Percentiles rank a stretch among this genome's conserved stretches.
Conservation (phyloP, 345 rosid genomes). For the Raphanus sativus region DNA sequence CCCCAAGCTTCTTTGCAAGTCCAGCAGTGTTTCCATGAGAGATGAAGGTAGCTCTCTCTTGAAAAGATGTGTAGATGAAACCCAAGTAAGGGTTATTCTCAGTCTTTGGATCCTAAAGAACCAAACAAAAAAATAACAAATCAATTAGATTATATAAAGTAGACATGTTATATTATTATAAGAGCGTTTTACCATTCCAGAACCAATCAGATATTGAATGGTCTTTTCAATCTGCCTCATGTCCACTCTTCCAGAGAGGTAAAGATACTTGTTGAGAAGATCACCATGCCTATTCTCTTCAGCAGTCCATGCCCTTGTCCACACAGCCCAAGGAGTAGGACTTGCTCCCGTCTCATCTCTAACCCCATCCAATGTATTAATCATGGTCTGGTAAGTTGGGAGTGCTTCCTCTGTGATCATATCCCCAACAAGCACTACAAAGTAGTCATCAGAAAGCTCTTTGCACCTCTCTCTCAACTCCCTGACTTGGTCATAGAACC, state of each 20-base stretch:
- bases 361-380: constrained; percentile 63
- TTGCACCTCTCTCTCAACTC: constrained; percentile 55
- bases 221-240: constrained; percentile 60
- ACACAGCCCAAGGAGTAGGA: constrained; percentile 52
- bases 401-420: constrained; percentile 84
- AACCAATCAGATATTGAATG: constrained; percentile 47
- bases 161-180: no score
- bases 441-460: constrained; percentile 41
- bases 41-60: constrained; percentile 64
- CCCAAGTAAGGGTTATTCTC: constrained; percentile 38
- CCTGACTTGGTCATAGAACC: constrained; percentile 56
- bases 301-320: constrained; percentile 64
- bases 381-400: constrained; percentile 77
- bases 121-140: neutral
- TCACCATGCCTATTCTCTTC: constrained; percentile 66
- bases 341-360: constrained; percentile 42
- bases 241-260: constrained; percentile 59
- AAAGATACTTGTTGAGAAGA: constrained; percentile 62
- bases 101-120: constrained; percentile 50
- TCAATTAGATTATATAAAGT: neutral
- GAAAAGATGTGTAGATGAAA: constrained; percentile 60
- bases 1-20: constrained; percentile 44
- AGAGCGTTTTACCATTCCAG: constrained; percentile 35
- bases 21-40: constrained; percentile 59
- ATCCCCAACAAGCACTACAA: constrained; percentile 43